A percentile compares a stretch with the other conserved stretches of the same genome.
phyloP scores from a whole-genome alignment of 2,329 filamentous ascomycete genomes.

The Fonsecaea erecta region DNA sequence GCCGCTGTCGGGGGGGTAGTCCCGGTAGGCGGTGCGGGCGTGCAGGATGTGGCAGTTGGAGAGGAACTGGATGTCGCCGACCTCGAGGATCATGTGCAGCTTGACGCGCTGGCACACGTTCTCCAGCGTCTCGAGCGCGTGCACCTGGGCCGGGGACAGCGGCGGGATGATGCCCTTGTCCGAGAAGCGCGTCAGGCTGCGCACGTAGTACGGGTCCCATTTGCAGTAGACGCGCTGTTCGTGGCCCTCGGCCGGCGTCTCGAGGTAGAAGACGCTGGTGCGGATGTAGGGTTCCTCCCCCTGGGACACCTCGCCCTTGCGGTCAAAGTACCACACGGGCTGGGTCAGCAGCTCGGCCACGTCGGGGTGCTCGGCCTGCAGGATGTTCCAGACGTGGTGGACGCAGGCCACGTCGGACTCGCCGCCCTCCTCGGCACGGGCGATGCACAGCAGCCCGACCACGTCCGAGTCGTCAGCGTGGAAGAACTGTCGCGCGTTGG shows the following conservation, averaged over 20 bases:
- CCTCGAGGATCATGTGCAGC: slow-evolving; percentile 83
- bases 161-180: slow-evolving; percentile 73
- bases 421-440: slow-evolving; percentile 77
- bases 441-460: slow-evolving; percentile 80
- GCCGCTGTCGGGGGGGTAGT: slow-evolving; percentile 59
- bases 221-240: slow-evolving; percentile 71
- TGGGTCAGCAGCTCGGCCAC: slow-evolving; percentile 74
- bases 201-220: slow-evolving; percentile 89
- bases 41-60: slow-evolving; percentile 81
- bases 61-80: slow-evolving; percentile 87
- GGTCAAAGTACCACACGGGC: slow-evolving; percentile 90
- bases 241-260: slow-evolving; percentile 56
- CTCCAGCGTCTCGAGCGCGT: slow-evolving; percentile 73
- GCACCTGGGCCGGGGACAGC: slow-evolving; percentile 69
- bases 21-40: slow-evolving; percentile 78
- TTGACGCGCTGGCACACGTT: slow-evolving; percentile 73
- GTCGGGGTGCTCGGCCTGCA: slow-evolving; percentile 76
- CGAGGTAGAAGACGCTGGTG: slow-evolving; percentile 75
- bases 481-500: slow-evolving; percentile 83
- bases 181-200: slow-evolving; percentile 74
- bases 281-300: slow-evolving; percentile 77
- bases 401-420: slow-evolving; percentile 81
- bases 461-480: slow-evolving; percentile 83
- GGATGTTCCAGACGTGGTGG: slow-evolving; percentile 80
- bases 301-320: slow-evolving; percentile 78